A percentile compares a stretch with the other conserved stretches of the same genome.
Evolutionary conservation across 805 yeast species (phyloP).

Genomic region (Cyberlindnera japonica): DNA sequence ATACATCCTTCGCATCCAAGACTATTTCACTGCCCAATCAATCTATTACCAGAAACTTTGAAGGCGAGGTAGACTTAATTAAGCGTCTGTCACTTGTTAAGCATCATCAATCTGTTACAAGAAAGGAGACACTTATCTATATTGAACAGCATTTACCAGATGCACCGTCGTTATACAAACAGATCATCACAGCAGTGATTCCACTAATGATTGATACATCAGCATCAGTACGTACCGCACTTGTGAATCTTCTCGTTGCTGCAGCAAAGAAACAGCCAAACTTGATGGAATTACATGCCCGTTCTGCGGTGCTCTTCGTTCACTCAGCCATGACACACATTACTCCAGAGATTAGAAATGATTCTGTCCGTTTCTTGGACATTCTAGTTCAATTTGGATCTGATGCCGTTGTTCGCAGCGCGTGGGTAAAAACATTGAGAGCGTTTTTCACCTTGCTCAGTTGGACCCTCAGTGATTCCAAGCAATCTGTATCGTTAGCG

Average conservation of each 20-base stretch:
- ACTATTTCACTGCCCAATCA: slow-evolving; percentile 40
- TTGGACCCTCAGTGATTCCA: slow-evolving; percentile 52
- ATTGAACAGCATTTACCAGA: slow-evolving; percentile 51
- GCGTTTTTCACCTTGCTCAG: slow-evolving; percentile 68
- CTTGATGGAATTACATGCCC: slow-evolving; percentile 56
- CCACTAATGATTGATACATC: slow-evolving; percentile 63
- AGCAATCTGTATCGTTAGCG: slow-evolving; percentile 30
- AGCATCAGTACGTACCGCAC: slow-evolving; percentile 56
- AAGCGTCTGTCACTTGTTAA: slow-evolving; percentile 66
- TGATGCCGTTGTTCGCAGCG: slow-evolving; percentile 52
- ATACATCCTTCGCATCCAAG: slow-evolving; percentile 78
- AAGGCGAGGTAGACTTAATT: slow-evolving; percentile 42
- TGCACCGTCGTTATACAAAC: slow-evolving; percentile 51
- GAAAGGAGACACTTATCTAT: slow-evolving; percentile 64
- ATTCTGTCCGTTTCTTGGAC: slow-evolving; percentile 64
- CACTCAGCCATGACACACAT: slow-evolving; percentile 95
- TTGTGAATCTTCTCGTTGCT: slow-evolving; percentile 44
- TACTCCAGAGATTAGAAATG: slow-evolving; percentile 66
- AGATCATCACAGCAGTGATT: slow-evolving; percentile 50
- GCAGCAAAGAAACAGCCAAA: slow-evolving; percentile 49
- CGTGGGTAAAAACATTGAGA: slow-evolving; percentile 67
- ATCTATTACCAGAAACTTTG: slow-evolving; percentile 26
- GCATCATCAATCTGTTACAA: slow-evolving; percentile 67
- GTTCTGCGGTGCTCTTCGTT: slow-evolving; percentile 63
- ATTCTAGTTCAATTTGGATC: slow-evolving; percentile 54